Conservation (phyloP, 331 rosid genomes). For the Quercus lobata region DNA sequence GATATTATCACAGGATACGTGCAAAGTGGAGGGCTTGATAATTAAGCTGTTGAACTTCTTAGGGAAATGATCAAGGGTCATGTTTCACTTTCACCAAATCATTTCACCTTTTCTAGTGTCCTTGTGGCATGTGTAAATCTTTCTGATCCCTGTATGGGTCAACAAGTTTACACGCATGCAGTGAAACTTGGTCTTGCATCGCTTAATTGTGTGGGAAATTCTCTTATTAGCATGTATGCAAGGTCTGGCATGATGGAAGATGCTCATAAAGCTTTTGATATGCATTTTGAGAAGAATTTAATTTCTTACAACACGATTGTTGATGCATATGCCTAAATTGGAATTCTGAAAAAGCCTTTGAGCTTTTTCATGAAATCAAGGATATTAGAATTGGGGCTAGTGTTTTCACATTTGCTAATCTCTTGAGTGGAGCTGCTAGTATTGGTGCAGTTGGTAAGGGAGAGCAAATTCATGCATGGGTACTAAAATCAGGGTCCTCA, state of each 20-base stretch:
- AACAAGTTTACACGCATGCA: slow-evolving; percentile 35
- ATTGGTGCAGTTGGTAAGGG: slow-evolving; percentile 40
- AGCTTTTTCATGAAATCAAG: slow-evolving; percentile 16
- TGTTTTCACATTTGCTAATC: slow-evolving; percentile 43
- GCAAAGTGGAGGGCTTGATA: slow-evolving; percentile 23
- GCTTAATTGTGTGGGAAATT: slow-evolving; percentile 42
- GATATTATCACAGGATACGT: slow-evolving; percentile 34
- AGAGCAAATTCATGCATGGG: slow-evolving; percentile 42
- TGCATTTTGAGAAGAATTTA: slow-evolving; percentile 41
- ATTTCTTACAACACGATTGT: slow-evolving; percentile 11
- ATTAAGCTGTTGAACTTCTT: slow-evolving; percentile 34
- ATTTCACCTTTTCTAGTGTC: slow-evolving; percentile 32
- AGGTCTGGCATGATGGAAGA: slow-evolving; percentile 48
- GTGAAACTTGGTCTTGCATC: slow-evolving; percentile 33
- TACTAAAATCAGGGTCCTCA: slow-evolving; percentile 33
- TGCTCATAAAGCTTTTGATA: slow-evolving; percentile 34
- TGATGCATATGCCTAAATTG: slow-evolving; percentile 16
- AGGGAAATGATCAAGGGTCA: slow-evolving; percentile 26
- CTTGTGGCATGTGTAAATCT: slow-evolving; percentile 45
- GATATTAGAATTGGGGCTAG: slow-evolving; percentile 21
- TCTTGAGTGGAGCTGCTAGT: slow-evolving; percentile 50
- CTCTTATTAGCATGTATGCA: slow-evolving; percentile 37
- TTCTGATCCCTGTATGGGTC: slow-evolving; percentile 24
- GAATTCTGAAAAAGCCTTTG: slow-evolving; percentile 17
- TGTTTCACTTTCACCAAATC: slow-evolving; percentile 41